Base-by-base conservation (phyloP, 805 yeast genomes). In the Osmozyma mogii region DNA sequence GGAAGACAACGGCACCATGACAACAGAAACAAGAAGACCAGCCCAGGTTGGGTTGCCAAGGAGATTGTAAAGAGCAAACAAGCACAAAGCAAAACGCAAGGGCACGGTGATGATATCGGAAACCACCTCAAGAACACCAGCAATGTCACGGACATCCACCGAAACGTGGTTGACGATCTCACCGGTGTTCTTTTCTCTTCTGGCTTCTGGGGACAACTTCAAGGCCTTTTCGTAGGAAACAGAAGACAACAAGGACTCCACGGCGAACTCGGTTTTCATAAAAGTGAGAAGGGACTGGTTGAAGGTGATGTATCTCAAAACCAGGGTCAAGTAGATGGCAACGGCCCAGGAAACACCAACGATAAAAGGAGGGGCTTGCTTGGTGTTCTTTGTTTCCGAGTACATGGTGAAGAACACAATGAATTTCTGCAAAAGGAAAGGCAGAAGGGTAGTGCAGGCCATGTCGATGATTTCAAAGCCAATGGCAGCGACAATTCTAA, bases 131-230 rank as follows among this genome's bases (percentile, higher is more conserved):
- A 77, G 54, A 36, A 70, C 66, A 27, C 63, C 61, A n/a, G 72
- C 52, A 31, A 81, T 54, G 22, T 72, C 75, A 27, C 60, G 58
- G 9, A 82, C 75, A 58, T 85, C 96, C 18, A 82, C 88, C 12
- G 92, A 72, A 60, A 83, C 70, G 45, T 79, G 64, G 45, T 83
- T 84, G 40, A 84, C 69, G 30, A 85, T 81, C 40, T 84, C 94
- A 41, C 95, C 94, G 2, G 88, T 70, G 2, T 84, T 57, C 40
- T 70, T 60, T 11, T 68, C 63, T 18, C 66, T 65, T 36, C 78
- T 69, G 6, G 85, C 73, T 27, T 75, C 77, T 6, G 75, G 69
- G 2, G 94, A 76, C n/a, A 87, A 56, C 12, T 52, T 62, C 34
- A 87, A 61, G 0, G 92, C 67, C 52, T 87, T 87, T 26, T 72